These are phyloP conservation scores for Aspergillus haitiensis DNA, from an alignment of 495 filamentous ascomycete genomes.

Conservation along the genomic window DNA sequence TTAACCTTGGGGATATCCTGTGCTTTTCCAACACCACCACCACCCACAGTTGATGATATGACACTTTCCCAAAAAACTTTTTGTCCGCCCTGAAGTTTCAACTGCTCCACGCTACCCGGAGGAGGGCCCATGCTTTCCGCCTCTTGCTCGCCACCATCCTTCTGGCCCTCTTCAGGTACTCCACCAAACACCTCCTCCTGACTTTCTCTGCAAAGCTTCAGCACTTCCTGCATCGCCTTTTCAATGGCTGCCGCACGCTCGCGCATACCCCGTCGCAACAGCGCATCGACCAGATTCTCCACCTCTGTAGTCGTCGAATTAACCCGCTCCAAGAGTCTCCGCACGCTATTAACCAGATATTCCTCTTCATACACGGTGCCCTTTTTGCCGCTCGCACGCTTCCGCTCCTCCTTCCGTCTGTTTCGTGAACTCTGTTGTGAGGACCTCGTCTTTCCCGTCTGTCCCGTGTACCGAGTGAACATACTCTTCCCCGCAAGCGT, in stretches of 20 bases:
- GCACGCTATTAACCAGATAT: constrained; percentile 84
- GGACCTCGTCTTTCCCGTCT: constrained; percentile 74
- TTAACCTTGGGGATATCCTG: constrained; percentile 47
- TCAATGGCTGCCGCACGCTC: constrained; percentile 82
- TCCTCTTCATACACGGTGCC: constrained; percentile 97
- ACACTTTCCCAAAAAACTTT: constrained; percentile 45
- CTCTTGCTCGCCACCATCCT: constrained; percentile 7
- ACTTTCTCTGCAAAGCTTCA: constrained; percentile 62
- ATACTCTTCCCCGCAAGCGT: constrained; percentile 71
- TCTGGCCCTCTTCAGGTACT: constrained; percentile 19
- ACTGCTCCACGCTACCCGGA: constrained; percentile 21
- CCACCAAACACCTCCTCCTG: constrained; percentile 66
- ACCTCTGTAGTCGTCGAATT: constrained; percentile 68
- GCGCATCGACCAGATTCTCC: constrained; percentile 66
- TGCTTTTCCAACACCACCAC: constrained; percentile 13
- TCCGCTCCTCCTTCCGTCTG: constrained; percentile 83
- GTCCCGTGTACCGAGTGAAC: constrained; percentile 91
- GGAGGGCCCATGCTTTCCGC: not conserved
- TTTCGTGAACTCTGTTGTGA: constrained; percentile 81
- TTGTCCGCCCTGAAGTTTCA: constrained; percentile 37
- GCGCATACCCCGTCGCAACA: constrained; percentile 78
- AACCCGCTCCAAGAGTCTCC: constrained; percentile 82
- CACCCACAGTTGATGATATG: constrained; percentile 24
- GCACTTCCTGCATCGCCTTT: constrained; percentile 65
- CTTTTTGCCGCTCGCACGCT: constrained; percentile 90